Conservation (phyloP, 768 basidiomycete genomes). For the Sutorius australiensis region DNA sequence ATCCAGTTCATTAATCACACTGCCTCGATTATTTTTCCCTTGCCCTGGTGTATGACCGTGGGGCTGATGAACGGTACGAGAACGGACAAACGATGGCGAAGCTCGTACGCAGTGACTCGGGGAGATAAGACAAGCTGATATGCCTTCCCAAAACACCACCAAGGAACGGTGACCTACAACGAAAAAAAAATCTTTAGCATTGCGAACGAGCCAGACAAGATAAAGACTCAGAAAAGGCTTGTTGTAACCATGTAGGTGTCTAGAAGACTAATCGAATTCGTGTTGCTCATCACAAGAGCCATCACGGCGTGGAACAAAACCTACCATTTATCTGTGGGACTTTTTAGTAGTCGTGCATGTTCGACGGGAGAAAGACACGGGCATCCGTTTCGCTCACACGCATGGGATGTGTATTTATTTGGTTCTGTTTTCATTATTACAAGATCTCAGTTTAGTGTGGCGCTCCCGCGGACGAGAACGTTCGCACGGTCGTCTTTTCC, state of each 20-base stretch:
- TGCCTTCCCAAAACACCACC: background rate
- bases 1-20: slow-evolving; percentile 12
- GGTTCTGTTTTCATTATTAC: slow-evolving; percentile 6
- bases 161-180: slow-evolving; percentile 3
- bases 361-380: background rate
- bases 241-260: slow-evolving; percentile 72
- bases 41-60: slow-evolving; percentile 4
- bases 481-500: background rate
- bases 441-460: slow-evolving; percentile 1
- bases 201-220: background rate
- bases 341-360: background rate
- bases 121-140: background rate
- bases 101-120: background rate
- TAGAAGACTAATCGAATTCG: slow-evolving; percentile 94
- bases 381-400: too few relatives aligned
- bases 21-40: background rate
- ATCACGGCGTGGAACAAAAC: background rate
- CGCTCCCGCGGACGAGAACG: background rate
- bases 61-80: background rate
- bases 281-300: slow-evolving; percentile 49
- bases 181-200: slow-evolving; percentile 8
- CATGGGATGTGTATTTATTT: slow-evolving; percentile 6
- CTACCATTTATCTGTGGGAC: slow-evolving; percentile 4
- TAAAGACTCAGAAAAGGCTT: slow-evolving; percentile 20
- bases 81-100: slow-evolving; percentile 1